Evolutionary conservation across 2,329 filamentous ascomycete genomes (phyloP).

Genomic region (Myriangium duriaei): DNA sequence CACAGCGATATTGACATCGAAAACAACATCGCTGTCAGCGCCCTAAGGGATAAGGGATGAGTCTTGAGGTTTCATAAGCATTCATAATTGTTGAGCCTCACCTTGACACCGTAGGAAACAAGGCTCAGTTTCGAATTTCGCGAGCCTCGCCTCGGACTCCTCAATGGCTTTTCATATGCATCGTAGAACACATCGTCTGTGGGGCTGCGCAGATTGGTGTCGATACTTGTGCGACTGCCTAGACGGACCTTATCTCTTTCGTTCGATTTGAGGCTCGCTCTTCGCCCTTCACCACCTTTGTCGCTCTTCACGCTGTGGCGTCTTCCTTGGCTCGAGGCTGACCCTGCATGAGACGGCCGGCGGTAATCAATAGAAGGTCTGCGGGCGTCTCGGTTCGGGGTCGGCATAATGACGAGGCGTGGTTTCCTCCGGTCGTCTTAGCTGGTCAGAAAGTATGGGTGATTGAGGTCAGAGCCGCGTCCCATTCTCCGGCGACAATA

Average conservation of each 20-base stretch:
- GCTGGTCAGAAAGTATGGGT: not conserved
- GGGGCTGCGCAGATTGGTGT: conserved; percentile 5
- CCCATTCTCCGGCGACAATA: no score
- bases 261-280: conserved; percentile 6
- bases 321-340: conserved; percentile 2
- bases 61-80: not conserved
- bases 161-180: conserved; percentile 4
- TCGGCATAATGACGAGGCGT: no score
- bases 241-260: not conserved
- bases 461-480: not conserved
- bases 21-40: conserved; percentile 22
- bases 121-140: conserved; percentile 4
- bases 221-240: conserved; percentile 1
- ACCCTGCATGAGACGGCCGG: conserved; percentile 3
- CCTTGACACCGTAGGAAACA: conserved; percentile 5
- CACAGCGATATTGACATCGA: conserved; percentile 47
- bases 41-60: conserved; percentile 1
- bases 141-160: conserved; percentile 5
- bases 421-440: no score
- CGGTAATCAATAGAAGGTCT: not conserved
- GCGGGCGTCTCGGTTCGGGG: not conserved
- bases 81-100: conserved; percentile 1
- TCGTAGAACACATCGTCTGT: conserved; percentile 4
- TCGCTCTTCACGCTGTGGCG: conserved; percentile 7
- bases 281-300: conserved; percentile 1